A percentile compares a stretch with the other conserved stretches of the same genome.
These are phyloP conservation scores for Fonsecaea nubica DNA, from an alignment of 2,329 filamentous ascomycete genomes.

Conservation along the genomic window DNA sequence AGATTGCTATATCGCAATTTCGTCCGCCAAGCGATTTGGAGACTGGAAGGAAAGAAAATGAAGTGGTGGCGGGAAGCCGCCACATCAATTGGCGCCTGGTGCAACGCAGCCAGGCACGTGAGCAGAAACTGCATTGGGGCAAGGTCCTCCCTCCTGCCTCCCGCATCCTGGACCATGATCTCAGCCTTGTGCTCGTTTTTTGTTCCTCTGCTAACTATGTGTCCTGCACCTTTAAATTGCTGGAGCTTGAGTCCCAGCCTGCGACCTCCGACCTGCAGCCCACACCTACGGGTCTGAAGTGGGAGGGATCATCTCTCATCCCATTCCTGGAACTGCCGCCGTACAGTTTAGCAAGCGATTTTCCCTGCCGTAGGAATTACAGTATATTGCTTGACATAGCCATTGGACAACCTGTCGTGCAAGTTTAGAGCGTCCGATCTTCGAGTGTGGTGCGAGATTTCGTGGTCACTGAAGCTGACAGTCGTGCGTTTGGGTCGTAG, in stretches of 20 bases:
- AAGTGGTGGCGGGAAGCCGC: constrained; percentile 4
- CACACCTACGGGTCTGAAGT: background rate
- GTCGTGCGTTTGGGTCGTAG: background rate
- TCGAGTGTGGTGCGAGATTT: background rate
- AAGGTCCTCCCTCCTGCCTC: background rate
- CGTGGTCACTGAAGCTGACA: background rate
- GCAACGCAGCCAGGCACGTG: background rate
- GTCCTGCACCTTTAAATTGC: background rate
- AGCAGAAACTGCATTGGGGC: background rate
- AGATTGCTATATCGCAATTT: constrained; percentile 24
- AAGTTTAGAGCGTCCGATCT: background rate
- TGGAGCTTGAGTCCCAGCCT: background rate
- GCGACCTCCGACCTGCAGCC: background rate
- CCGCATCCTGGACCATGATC: background rate
- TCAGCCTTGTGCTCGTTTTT: background rate
- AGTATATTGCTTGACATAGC: background rate
- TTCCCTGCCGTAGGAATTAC: background rate
- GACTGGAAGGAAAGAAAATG: background rate
- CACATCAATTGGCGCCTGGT: background rate
- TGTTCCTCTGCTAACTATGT: background rate
- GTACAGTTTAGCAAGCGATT: background rate
- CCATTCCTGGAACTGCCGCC: background rate
- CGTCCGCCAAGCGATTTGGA: constrained; percentile 7
- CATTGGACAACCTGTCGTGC: background rate
- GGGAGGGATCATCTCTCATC: background rate